Evolutionary conservation across 257 asterid genomes (phyloP), one percentile per base, ranked within the genome.

Genomic region (Lycium barbarum): DNA sequence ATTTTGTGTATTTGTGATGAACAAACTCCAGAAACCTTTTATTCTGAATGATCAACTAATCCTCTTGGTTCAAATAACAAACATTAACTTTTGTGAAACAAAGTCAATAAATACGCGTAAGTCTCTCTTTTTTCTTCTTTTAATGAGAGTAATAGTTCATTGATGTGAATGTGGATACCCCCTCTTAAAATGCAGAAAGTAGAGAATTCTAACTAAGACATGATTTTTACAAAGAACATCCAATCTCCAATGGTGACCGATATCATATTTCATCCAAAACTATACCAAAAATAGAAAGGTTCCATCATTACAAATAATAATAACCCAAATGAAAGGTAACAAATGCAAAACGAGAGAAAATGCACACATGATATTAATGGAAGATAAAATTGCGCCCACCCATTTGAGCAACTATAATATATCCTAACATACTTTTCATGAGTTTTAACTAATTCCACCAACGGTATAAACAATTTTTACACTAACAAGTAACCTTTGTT

Each of bases 291-390:
- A n/a, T 20, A 5, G 36, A 72, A 72, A 72, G 58, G 18, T n/a
- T 53, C 54, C 14, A 83, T 61, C 49, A 59, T 83, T 59, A 40
- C 61, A 66, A 58, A 73, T 65, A 13, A 47, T 82, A 68, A 54
- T 58, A 6, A 9, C 35, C 78, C 53, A 70, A 5, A 38, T 70
- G 78, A 70, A 70, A 22, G 43, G 57, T n/a, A 15, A 45, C 67
- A 84, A 40, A 45, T 26, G 33, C 49, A 43, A 86, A 79, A 83
- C 54, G 67, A 65, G n/a, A 66, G 73, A 74, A 74, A 12, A 3
- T 43, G 20, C 43, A 74, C 18, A 72, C 59, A 73, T 72, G 38
- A 45, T 72, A 72, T n/a, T 20, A 10, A 45, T 45, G 80, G 45
- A 26, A 49, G 38, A 12, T 74, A 74, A 49, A 47, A 14, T 1